phyloP scores from a whole-genome alignment of 208 protist species.

The Wallacemonas sp. region DNA sequence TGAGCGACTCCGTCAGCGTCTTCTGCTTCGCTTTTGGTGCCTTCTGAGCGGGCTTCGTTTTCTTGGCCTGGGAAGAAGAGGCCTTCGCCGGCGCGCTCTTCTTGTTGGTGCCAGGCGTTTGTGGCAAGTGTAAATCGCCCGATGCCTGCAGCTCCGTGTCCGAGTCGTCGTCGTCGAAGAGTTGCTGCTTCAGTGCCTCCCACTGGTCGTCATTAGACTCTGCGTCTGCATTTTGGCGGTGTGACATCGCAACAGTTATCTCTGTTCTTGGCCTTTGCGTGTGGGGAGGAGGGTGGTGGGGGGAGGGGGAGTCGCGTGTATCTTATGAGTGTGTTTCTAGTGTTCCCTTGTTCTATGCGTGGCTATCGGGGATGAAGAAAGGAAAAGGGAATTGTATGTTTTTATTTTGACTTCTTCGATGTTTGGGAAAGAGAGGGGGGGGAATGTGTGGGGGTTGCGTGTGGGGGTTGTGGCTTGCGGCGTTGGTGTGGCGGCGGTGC shows the following conservation, averaged over 20 bases:
- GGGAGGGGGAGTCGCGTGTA: no score
- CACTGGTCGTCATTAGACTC: slow-evolving; percentile 60
- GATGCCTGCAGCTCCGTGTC: slow-evolving; percentile 13
- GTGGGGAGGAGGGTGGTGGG: no score
- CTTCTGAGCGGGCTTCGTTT: slow-evolving; percentile 23
- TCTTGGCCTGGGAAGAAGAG: slow-evolving; percentile 6
- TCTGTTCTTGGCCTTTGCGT: no score
- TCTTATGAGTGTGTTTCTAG: no score
- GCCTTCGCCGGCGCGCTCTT: slow-evolving; percentile 17
- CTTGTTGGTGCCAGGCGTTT: slow-evolving; percentile 37
- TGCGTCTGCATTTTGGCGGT: slow-evolving; percentile 30
- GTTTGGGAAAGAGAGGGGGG: neutral
- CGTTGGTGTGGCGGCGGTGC: no score
- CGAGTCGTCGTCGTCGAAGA: slow-evolving; percentile 51
- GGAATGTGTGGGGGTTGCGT: neutral
- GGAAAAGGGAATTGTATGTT: neutral
- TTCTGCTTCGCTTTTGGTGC: slow-evolving; percentile 54
- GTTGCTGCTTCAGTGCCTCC: slow-evolving; percentile 52
- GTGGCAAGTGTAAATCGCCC: slow-evolving; percentile 31
- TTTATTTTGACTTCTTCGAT: neutral
- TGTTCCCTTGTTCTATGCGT: no score
- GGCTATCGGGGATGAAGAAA: neutral
- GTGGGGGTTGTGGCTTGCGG: no score
- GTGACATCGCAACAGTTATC: slow-evolving; percentile 1
- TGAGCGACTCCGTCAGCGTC: slow-evolving; percentile 66